A percentile compares a stretch with the other conserved stretches of the same genome.
Evolutionary conservation across 495 filamentous ascomycete genomes (phyloP).

Genomic region (Penicillium maclennaniae): DNA sequence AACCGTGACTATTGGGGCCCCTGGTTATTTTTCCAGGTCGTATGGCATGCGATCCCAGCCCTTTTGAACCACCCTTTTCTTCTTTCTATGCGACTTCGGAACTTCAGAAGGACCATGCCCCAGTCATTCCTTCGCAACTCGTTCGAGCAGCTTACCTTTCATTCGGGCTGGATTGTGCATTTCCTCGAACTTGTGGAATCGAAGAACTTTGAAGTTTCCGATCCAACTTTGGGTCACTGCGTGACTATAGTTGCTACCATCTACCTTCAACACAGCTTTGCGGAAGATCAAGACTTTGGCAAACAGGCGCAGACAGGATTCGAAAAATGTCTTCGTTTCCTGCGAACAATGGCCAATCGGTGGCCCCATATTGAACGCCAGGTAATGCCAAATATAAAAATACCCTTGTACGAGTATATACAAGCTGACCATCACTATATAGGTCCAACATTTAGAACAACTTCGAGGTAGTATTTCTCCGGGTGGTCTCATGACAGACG

Average conservation of each 20-base stretch:
- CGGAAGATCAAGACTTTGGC: slow-evolving; percentile 30
- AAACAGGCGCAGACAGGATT: slow-evolving; percentile 29
- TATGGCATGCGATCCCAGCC: slow-evolving; percentile 41
- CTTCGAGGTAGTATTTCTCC: slow-evolving; percentile 30
- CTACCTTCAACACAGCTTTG: slow-evolving; percentile 36
- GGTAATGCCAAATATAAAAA: slow-evolving; percentile 6
- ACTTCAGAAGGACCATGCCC: slow-evolving; percentile 37
- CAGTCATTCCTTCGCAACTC: slow-evolving; percentile 36
- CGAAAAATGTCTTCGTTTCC: slow-evolving; percentile 30
- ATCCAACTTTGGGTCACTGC: slow-evolving; percentile 31
- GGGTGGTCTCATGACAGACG: slow-evolving; percentile 8
- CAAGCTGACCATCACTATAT: not conserved
- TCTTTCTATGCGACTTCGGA: slow-evolving; percentile 38
- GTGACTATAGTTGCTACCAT: slow-evolving; percentile 34
- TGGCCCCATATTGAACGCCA: slow-evolving; percentile 32
- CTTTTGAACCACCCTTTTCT: slow-evolving; percentile 44
- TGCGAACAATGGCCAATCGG: slow-evolving; percentile 18
- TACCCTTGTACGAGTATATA: not conserved
- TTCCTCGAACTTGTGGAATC: slow-evolving; percentile 28
- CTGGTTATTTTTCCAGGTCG: slow-evolving; percentile 42
- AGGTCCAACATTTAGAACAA: slow-evolving; percentile 26
- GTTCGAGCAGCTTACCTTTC: slow-evolving; percentile 32
- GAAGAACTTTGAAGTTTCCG: slow-evolving; percentile 33
- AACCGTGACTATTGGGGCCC: slow-evolving; percentile 43
- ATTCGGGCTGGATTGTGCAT: slow-evolving; percentile 31